Evolutionary conservation across 2,329 filamentous ascomycete genomes (phyloP), one percentile per base, ranked within the genome.

Genomic region (Sclerotinia sclerotiorum): DNA sequence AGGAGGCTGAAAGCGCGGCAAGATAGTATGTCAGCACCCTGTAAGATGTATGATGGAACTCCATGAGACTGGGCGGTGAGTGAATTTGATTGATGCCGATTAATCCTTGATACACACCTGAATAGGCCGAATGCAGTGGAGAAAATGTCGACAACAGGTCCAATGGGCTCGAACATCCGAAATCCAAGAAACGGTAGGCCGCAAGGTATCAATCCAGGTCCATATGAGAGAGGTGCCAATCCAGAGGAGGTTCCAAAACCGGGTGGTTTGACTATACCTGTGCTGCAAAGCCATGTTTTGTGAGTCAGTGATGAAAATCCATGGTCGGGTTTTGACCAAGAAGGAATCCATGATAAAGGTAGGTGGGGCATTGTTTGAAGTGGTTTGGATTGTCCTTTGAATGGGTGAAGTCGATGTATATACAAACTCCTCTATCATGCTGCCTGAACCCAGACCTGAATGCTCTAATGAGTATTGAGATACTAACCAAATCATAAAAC

Each of bases 361-460:
- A 24, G n/a, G 15, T 67, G 44, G 55, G 10, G 10, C 15, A 42
- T 54, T 29, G 19, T 48, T 65, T 70, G 60, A 67, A 69, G 49
- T 49, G 66, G 66, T 68, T 68, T 52, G 32, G 70, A 66, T 61
- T 61, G 63, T 72, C 70, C 70, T 64, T 69, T 72, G 67, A 51
- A 49, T 62, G 69, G 65, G 67, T 64, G 65, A 46, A 68, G 63
- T 67, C 64, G 69, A 67, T 67, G 70, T 73, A 74, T 72, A 69
- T 73, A 74, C 72, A 74, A 70, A 58, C 62, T 52, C 64, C 69
- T 67, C 66, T 67, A 57, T 67, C 68, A 68, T 73, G 70, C 73
- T 73, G 72, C 73, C 72, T 73, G 73, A 72, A 65, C 67, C 68
- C 57, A 68, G 68, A 64, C 68, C 70, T 65, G 58, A 66, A 67